Base-by-base conservation (phyloP, 441 rosid genomes). In the Adansonia rubrostipa region DNA sequence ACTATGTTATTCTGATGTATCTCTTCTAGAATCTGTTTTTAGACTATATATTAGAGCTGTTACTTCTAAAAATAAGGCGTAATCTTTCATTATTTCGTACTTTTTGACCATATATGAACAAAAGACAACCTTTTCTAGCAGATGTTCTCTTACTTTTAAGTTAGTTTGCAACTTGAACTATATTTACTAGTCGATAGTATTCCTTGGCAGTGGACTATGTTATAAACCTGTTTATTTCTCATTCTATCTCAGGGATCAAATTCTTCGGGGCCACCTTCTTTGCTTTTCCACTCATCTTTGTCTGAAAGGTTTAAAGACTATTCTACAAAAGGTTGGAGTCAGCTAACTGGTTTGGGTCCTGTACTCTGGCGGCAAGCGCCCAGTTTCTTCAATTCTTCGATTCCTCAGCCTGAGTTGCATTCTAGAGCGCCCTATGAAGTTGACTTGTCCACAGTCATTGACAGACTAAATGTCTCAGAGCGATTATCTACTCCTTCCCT, bases 361-460 rank as follows among this genome's bases (percentile, higher is more conserved):
- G 89, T 89, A 40, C 93, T 92, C 73, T 90, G 89, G 96, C 87
- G 89, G 66, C 97, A 87, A 86, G 97, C 98, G 44, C 91, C 97
- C 74, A 88, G 79, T 80, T 79, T 89, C 63, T 91, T 89, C 84
- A 87, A 80, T 85, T 86, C 97, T 72, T 81, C 92, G n/a, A 84
- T 86, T 83, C 42, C 89, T 80, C 96, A 91, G 79, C 75, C 91
- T 79, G 95, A 88, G 74, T 40, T 85, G 75, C 93, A 79, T 78
- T 88, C 89, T 70, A 86, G 88, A 82, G 65, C 73, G 10, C 79
- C 84, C 9, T 87, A 79, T 78, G 97, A 89, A 73, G 83, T 85
- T 80, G 97, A 87, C 76, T 80, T 80, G 50, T 84, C 89, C 63
- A 74, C 87, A 71, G 69, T 85, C 78, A 80, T 62, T 72, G 88